These are phyloP conservation scores for Paraglomus occultum DNA, from an alignment of 192 early-diverging fungal species.

Conservation along the genomic window DNA sequence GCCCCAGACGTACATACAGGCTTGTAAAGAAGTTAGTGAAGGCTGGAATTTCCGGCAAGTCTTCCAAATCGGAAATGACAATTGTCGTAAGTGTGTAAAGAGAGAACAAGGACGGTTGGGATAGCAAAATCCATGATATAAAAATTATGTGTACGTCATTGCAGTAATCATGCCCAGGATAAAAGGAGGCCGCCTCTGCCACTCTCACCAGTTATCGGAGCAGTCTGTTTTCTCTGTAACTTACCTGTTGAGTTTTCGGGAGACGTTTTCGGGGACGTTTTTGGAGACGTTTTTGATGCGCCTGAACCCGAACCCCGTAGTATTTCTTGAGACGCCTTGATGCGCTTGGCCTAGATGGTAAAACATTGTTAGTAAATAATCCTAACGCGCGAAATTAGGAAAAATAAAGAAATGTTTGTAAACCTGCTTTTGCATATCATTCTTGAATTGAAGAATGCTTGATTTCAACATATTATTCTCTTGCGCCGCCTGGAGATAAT, in stretches of 20 bases:
- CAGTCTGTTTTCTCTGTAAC: not conserved
- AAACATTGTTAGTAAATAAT: constrained; percentile 1
- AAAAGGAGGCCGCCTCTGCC: too few species aligned
- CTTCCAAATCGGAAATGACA: too few species aligned
- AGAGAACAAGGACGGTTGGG: too few species aligned
- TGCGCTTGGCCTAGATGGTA: constrained; percentile 41
- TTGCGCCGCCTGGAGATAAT: constrained; percentile 46
- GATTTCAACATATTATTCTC: constrained; percentile 61
- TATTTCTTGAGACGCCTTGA: constrained; percentile 46
- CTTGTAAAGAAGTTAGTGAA: too few species aligned
- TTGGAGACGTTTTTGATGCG: constrained; percentile 2
- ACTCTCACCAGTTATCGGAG: not conserved
- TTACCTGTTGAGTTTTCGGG: constrained; percentile 31
- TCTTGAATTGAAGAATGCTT: constrained; percentile 66
- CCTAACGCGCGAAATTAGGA: not conserved
- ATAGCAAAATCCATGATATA: too few species aligned
- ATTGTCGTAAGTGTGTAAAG: too few species aligned
- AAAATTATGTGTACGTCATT: too few species aligned
- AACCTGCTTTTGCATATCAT: constrained; percentile 55
- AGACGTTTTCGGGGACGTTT: constrained; percentile 16
- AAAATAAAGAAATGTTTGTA: not conserved
- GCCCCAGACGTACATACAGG: too few species aligned
- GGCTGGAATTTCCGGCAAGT: too few species aligned
- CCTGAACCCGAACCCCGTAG: constrained; percentile 31
- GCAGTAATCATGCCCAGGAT: too few species aligned